phyloP scores from a whole-genome alignment of 2,329 filamentous ascomycete species.

The Cryphonectria carpinicola region DNA sequence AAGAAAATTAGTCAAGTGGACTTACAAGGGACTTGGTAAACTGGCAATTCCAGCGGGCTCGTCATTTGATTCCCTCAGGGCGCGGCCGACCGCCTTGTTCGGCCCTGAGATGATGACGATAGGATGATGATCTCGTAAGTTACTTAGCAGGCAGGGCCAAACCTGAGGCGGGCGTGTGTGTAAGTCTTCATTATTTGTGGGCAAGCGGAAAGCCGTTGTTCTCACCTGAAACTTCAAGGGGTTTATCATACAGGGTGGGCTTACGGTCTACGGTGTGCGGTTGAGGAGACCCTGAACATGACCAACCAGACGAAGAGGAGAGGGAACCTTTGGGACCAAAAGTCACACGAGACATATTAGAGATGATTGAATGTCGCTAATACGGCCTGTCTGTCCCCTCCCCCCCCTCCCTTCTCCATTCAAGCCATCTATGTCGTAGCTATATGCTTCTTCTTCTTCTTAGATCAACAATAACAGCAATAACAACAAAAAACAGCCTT shows the following conservation, averaged over 20 bases:
- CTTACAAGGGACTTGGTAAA: background rate
- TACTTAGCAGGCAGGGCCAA: background rate
- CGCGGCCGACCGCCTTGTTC: slow-evolving; percentile 6
- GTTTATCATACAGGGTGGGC: background rate
- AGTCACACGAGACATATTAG: background rate
- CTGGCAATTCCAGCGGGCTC: background rate
- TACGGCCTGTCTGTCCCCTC: background rate
- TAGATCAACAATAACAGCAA: background rate
- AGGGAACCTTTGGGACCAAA: too few relatives aligned
- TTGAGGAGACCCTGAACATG: background rate
- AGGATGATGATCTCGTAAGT: slow-evolving; percentile 4
- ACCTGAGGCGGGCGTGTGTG: slow-evolving; percentile 9
- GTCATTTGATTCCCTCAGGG: background rate
- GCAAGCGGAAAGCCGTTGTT: background rate
- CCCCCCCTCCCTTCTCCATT: background rate
- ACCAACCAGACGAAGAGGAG: slow-evolving; percentile 1
- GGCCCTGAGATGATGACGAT: slow-evolving; percentile 4
- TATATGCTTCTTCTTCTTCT: background rate
- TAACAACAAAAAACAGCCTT: background rate
- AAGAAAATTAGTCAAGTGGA: background rate
- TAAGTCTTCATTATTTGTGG: background rate
- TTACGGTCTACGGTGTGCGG: slow-evolving; percentile 6
- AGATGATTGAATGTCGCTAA: background rate
- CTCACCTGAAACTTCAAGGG: slow-evolving; percentile 19
- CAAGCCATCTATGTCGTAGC: background rate